Conservation (phyloP, 805 yeast genomes). For the Metschnikowia rubicola region DNA sequence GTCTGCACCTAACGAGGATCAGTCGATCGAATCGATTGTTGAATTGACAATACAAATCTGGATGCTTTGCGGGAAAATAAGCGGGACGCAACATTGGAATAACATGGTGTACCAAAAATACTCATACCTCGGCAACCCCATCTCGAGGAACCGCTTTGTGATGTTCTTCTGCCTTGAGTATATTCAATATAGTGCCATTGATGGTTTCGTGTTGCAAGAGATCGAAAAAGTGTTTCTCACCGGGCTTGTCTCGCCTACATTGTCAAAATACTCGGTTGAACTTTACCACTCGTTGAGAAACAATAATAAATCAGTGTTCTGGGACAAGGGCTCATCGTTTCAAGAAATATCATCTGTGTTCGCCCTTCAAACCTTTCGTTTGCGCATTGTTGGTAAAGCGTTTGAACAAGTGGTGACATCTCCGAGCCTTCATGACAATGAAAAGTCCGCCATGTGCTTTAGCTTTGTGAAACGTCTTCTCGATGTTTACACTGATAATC, state of each 20-base stretch:
- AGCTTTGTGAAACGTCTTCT: constrained; percentile 23
- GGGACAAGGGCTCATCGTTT: constrained; percentile 15
- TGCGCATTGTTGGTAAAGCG: constrained; percentile 19
- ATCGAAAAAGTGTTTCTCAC: constrained; percentile 21
- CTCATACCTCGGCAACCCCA: constrained; percentile 38
- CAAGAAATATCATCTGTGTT: constrained; percentile 18
- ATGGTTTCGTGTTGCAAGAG: constrained; percentile 12
- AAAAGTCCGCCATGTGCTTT: constrained; percentile 17
- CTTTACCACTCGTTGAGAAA: constrained; percentile 20
- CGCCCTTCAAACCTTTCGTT: constrained; percentile 20
- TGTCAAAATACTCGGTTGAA: constrained; percentile 25
- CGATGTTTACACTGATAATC: constrained; percentile 27
- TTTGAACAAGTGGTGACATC: constrained; percentile 19
- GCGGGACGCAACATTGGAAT: constrained; percentile 31
- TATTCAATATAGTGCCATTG: constrained; percentile 19
- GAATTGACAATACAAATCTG: constrained; percentile 31
- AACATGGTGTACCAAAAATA: constrained; percentile 33
- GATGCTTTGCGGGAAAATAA: constrained; percentile 22
- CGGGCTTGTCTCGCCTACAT: constrained; percentile 23
- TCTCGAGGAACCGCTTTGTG: constrained; percentile 34
- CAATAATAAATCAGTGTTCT: constrained; percentile 17
- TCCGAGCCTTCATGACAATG: constrained; percentile 1
- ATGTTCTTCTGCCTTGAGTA: constrained; percentile 27
- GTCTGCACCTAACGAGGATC: constrained; percentile 22
- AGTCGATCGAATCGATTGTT: constrained; percentile 18